Base-by-base conservation (phyloP, 2,329 filamentous ascomycete species). In the Neofusicoccum laricinum region DNA sequence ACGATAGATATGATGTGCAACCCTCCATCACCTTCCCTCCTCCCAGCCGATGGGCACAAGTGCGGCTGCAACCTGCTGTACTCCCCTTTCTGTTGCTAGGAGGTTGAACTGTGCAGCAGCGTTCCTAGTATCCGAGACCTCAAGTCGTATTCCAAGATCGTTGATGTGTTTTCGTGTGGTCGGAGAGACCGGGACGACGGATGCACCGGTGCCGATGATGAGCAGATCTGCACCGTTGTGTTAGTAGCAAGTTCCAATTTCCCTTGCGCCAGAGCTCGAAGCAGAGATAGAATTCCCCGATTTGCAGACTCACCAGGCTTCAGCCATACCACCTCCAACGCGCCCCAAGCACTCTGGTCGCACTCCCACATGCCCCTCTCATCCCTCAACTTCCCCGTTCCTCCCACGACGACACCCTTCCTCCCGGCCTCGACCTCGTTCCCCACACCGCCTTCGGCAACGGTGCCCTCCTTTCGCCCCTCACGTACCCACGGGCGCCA, bases 41-140 rank as follows among this genome's bases (percentile, higher is more conserved):
- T 55, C 12, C 91, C 92, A 96, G 2, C 92, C 93, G 61, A 95
- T 84, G 0, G 93, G 93, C 76, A 98, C 86, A 77, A 99, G 75
- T 10, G 93, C 94, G 2, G 92, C 94, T 32, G 93, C 94, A 67
- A 98, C 88, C 71, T 94, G 90, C 19, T 87, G 84, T 5, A 95
- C 88, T 1, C 95, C 94, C 59, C 95, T 83, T 80, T 99, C 95
- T 17, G 93, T 98, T n/a, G 93, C 94, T 63, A 99, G 80, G 71
- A 99, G 76, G 74, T 99, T 99, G 77, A 95, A 99, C 76, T 97
- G 93, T 38, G 93, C 90, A 1, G 94, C 92, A 8, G 95, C 95
- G 78, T 98, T 98, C 67, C 92, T 84, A 36, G 95, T 98, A 78
- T 98, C 95, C 72, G 94, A 85, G 3, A 97, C 84, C 72, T 99